Evolutionary conservation across 257 asterid species (phyloP), one percentile per base, ranked within the genome.

Genomic region (Anisodus tanguticus): DNA sequence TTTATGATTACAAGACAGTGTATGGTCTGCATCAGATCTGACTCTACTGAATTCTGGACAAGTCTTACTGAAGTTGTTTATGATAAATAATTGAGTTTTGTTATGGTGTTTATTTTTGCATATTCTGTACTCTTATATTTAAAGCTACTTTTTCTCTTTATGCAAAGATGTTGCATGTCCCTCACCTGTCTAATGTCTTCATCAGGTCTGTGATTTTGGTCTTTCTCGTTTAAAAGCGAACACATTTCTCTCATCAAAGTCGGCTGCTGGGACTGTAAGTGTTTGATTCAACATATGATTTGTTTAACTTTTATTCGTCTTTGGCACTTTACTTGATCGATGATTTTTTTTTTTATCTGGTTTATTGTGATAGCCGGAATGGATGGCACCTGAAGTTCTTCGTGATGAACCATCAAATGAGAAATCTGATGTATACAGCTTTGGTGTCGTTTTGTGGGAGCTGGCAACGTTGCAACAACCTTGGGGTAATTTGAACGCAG

Each of bases 381-480:
- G 99, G 99, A 96, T 96, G 99, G 98, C 99, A 84, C 99, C 99
- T 45, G 99, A 96, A 92, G 98, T 96, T 86, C 96, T 96, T 64
- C 98, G 99, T 45, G 97, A 92, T 89, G 99, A 96, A 86, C 98
- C 91, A 79, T 94, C 98, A 88, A 94, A 96, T 89, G 99, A 96
- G 88, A 96, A 96, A 88, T 94, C 99, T 47, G 99, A 96, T 60
- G 91, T 96, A 16, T 96, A 93, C 89, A 96, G 99, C 88, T 96
- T 96, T 87, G 99, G 99, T 76, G 95, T 96, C 81, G 93, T 96
- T 85, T 90, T 96, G 84, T 96, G 99, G 99, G 99, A 96, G 92
- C 90, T 96, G 86, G 93, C 92, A 6, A 96, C 99, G 1, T 57
- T 94, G 87, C 98, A 91, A 86, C 98, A 88, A 84, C 99, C 99